Conservation (phyloP, 768 basidiomycete genomes). For the Rhizopogon vinicolor region DNA sequence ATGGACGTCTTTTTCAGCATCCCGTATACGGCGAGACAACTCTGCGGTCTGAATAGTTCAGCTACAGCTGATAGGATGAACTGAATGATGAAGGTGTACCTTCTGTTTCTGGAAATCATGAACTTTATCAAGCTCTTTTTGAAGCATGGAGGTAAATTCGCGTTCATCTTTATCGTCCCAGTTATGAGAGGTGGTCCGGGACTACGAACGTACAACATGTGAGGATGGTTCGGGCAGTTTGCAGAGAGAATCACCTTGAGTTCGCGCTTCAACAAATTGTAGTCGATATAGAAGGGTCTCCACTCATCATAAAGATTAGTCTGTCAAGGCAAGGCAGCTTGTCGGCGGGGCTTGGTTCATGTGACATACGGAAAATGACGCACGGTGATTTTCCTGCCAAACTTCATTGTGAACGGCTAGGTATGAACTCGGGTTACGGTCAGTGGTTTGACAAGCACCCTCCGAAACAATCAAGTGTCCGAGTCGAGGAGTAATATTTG, state of each 20-base stretch:
- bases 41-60: slow-evolving; percentile 59
- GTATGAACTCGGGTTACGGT: no score
- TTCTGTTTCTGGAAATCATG: slow-evolving; percentile 91
- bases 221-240: not conserved
- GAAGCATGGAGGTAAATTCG: slow-evolving; percentile 75
- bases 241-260: slow-evolving; percentile 57
- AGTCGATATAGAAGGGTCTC: slow-evolving; percentile 88
- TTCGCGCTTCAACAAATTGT: slow-evolving; percentile 83
- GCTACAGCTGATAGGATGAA: slow-evolving; percentile 1
- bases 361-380: slow-evolving; percentile 12
- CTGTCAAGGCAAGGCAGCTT: slow-evolving; percentile 30
- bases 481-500: no score
- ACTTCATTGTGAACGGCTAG: slow-evolving; percentile 53
- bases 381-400: slow-evolving; percentile 74
- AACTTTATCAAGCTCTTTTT: slow-evolving; percentile 88
- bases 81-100: slow-evolving; percentile 35
- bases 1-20: slow-evolving; percentile 79
- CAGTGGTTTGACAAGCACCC: no score
- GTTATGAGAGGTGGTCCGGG: slow-evolving; percentile 44
- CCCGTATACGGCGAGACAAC: slow-evolving; percentile 73
- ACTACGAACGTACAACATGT: slow-evolving; percentile 20
- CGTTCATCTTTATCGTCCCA: slow-evolving; percentile 83
- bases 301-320: slow-evolving; percentile 86
- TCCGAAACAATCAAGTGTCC: no score
- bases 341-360: not conserved